Conservation (phyloP, 805 yeast species). For the Candida golubevii region DNA sequence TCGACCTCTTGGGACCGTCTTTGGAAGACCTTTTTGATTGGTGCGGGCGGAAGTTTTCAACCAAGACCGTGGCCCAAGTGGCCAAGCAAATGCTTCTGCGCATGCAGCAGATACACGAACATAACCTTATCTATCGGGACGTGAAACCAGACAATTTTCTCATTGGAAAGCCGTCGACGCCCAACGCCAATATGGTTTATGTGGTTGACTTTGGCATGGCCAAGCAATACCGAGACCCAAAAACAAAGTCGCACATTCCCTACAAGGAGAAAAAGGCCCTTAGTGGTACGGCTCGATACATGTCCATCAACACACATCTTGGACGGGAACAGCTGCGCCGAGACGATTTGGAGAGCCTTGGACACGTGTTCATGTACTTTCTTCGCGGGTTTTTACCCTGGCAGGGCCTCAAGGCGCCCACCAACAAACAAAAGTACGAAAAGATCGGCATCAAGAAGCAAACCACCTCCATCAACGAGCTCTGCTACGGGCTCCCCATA, state of each 20-base stretch:
- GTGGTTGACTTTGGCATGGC: conserved; percentile 99
- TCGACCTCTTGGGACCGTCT: conserved; percentile 92
- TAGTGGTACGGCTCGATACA: conserved; percentile 97
- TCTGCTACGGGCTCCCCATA: conserved; percentile 84
- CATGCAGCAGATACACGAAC: conserved; percentile 82
- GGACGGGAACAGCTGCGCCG: conserved; percentile 97
- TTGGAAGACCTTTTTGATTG: conserved; percentile 95
- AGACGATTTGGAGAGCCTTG: conserved; percentile 94
- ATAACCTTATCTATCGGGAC: conserved; percentile 90
- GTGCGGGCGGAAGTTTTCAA: conserved; percentile 88
- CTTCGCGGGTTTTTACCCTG: conserved; percentile 93
- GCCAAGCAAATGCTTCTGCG: conserved; percentile 92
- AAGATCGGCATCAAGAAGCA: conserved; percentile 96
- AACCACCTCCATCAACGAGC: conserved; percentile 77
- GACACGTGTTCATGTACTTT: conserved; percentile 95
- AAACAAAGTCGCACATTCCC: conserved; percentile 92
- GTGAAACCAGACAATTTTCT: conserved; percentile 96
- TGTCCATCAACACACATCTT: conserved; percentile 95
- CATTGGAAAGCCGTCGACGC: conserved; percentile 82
- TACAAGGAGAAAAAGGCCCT: conserved; percentile 93
- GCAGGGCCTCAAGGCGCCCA: conserved; percentile 98
- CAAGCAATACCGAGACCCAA: conserved; percentile 94
- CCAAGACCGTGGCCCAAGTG: conserved; percentile 88
- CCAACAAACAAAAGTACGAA: conserved; percentile 95
- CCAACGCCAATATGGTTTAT: conserved; percentile 80